Evolutionary conservation across 1,139 yeast species (phyloP).

Genomic region (Hansenula sp.): DNA sequence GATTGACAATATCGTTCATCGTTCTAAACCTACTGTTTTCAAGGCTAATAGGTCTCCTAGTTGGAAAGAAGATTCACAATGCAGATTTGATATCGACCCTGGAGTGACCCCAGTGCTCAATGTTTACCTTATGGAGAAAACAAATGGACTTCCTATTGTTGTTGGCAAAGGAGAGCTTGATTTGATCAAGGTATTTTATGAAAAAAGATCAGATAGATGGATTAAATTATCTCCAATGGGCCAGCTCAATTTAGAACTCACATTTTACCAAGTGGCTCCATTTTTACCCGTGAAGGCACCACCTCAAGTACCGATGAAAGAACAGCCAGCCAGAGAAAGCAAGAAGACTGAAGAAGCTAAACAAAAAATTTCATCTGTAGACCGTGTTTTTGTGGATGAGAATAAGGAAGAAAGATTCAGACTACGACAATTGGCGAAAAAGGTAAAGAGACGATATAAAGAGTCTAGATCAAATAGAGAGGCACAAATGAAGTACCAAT

Average conservation of each 20-base stretch:
- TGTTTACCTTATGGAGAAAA: slow-evolving; percentile 14
- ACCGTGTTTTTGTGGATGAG: slow-evolving; percentile 18
- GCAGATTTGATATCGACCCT: slow-evolving; percentile 18
- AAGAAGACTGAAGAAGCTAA: background rate
- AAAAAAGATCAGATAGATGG: slow-evolving; percentile 12
- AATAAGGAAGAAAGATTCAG: slow-evolving; percentile 14
- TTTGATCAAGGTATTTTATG: slow-evolving; percentile 12
- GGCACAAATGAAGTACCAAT: background rate
- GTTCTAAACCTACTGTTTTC: slow-evolving; percentile 8
- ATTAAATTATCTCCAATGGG: slow-evolving; percentile 11
- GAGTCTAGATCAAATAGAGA: slow-evolving; percentile 6
- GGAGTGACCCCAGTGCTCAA: slow-evolving; percentile 8
- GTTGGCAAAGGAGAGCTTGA: slow-evolving; percentile 12
- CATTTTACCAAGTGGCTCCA: slow-evolving; percentile 19
- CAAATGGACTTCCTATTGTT: slow-evolving; percentile 9
- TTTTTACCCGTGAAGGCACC: slow-evolving; percentile 13
- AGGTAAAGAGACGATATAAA: slow-evolving; percentile 16
- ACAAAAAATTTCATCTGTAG: slow-evolving; percentile 15
- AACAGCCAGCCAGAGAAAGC: background rate
- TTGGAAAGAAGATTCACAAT: slow-evolving; percentile 21
- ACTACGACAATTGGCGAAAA: slow-evolving; percentile 11
- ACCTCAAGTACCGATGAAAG: background rate
- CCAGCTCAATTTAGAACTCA: slow-evolving; percentile 16
- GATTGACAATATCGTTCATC: slow-evolving; percentile 12
- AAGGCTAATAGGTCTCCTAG: background rate